A percentile compares a stretch with the other conserved stretches of the same genome.
These are phyloP conservation scores for Inonotus hispidus DNA, from an alignment of 1,284 basidiomycete genomes.

Conservation along the genomic window DNA sequence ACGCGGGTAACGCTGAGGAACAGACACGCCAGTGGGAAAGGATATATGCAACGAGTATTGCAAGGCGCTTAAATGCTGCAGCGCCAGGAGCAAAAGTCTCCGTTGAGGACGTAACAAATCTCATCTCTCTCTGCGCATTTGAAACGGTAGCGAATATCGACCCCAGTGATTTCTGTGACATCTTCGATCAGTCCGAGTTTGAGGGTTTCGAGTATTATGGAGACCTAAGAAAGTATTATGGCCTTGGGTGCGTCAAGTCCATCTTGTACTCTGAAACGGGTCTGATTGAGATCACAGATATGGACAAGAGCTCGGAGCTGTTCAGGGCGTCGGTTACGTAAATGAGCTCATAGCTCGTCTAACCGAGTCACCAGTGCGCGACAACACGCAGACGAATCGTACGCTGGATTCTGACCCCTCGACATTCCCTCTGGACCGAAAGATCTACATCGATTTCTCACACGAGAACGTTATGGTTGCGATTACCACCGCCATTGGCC, in stretches of 20 bases:
- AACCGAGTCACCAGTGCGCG: conserved; percentile 51
- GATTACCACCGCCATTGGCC: conserved; percentile 68
- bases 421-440: conserved; percentile 70
- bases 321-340: conserved; percentile 78
- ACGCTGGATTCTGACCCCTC: conserved; percentile 61
- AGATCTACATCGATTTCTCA: conserved; percentile 72
- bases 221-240: conserved; percentile 77
- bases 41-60: conserved; percentile 52
- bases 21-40: conserved; percentile 49
- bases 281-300: conserved; percentile 37
- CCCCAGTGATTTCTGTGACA: conserved; percentile 63
- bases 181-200: conserved; percentile 61
- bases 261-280: not conserved
- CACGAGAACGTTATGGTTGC: conserved; percentile 81
- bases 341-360: conserved; percentile 84
- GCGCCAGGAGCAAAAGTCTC: conserved; percentile 61
- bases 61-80: conserved; percentile 52
- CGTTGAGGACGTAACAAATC: conserved; percentile 47
- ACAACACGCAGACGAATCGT: conserved; percentile 73
- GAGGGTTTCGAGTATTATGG: conserved; percentile 60
- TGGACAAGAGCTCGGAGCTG: conserved; percentile 59
- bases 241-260: conserved; percentile 48
- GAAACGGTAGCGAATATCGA: conserved; percentile 52
- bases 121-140: conserved; percentile 77
- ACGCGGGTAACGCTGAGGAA: conserved; percentile 41